Evolutionary conservation across 2,329 filamentous ascomycete species (phyloP).

Genomic region (Coniochaeta sp.): DNA sequence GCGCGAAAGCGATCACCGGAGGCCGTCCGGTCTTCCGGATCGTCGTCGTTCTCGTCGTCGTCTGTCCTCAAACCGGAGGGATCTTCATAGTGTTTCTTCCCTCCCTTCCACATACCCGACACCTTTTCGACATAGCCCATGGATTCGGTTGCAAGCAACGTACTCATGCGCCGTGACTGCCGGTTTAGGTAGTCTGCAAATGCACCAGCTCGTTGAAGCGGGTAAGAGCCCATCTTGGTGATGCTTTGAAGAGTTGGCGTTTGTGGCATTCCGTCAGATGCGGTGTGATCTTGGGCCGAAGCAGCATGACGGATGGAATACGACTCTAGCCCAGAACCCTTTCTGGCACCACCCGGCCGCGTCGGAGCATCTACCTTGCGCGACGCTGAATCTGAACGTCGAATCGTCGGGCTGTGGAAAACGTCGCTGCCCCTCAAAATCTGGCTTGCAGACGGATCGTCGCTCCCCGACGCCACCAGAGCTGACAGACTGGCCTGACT

Average conservation of each 20-base stretch:
- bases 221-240: conserved; percentile 61
- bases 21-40: conserved; percentile 56
- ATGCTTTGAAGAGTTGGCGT: conserved; percentile 44
- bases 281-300: conserved; percentile 29
- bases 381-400: conserved; percentile 35
- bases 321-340: conserved; percentile 2
- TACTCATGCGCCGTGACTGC: conserved; percentile 75
- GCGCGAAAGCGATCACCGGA: conserved; percentile 77
- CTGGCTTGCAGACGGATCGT: conserved; percentile 83
- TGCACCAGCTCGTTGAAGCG: conserved; percentile 74
- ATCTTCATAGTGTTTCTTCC: conserved; percentile 78
- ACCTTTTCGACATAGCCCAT: conserved; percentile 97
- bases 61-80: conserved; percentile 43
- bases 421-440: conserved; percentile 83
- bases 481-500: conserved; percentile 55
- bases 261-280: background rate
- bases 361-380: conserved; percentile 6
- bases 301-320: conserved; percentile 20
- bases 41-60: conserved; percentile 44
- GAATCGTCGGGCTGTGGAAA: conserved; percentile 72
- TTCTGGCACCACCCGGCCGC: background rate
- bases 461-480: conserved; percentile 58
- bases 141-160: conserved; percentile 76
- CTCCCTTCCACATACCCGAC: conserved; percentile 93
- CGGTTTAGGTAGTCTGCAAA: conserved; percentile 78